Evolutionary conservation across 345 rosid genomes (phyloP).

Genomic region (Acer saccharum): DNA sequence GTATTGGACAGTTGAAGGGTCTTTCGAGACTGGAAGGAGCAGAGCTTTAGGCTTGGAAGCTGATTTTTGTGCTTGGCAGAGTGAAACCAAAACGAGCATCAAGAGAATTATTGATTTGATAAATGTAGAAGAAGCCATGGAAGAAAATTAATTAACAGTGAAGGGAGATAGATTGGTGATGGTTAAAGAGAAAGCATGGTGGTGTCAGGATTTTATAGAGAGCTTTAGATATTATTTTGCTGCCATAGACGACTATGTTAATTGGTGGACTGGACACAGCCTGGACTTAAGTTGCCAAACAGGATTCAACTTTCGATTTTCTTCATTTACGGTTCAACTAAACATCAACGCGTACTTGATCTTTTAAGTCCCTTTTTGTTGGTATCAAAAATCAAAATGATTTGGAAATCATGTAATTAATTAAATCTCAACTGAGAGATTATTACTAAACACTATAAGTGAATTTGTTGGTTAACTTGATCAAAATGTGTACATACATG

Average conservation of each 20-base stretch:
- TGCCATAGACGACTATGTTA: neutral
- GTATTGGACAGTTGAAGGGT: neutral
- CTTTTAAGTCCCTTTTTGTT: neutral
- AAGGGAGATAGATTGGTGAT: neutral
- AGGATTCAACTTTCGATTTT: neutral
- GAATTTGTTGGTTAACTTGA: too few relatives aligned
- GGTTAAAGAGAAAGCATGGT: neutral
- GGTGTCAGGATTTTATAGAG: neutral
- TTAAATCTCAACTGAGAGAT: neutral
- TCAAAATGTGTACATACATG: too few relatives aligned
- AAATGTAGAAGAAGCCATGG: neutral
- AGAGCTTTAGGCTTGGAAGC: neutral
- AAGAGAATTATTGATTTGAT: neutral
- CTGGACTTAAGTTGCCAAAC: neutral
- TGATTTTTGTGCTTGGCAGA: neutral
- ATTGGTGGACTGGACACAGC: neutral
- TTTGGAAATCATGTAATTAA: neutral
- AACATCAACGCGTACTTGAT: neutral
- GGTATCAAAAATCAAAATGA: neutral
- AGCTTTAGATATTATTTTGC: neutral
- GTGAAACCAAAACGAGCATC: neutral
- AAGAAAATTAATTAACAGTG: neutral
- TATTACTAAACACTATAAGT: too few relatives aligned
- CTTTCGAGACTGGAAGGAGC: slow-evolving; percentile 2
- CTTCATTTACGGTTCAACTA: neutral